A percentile compares a stretch with the other conserved stretches of the same genome.
phyloP scores from a whole-genome alignment of 495 filamentous ascomycete genomes.

The Trichoderma virens region DNA sequence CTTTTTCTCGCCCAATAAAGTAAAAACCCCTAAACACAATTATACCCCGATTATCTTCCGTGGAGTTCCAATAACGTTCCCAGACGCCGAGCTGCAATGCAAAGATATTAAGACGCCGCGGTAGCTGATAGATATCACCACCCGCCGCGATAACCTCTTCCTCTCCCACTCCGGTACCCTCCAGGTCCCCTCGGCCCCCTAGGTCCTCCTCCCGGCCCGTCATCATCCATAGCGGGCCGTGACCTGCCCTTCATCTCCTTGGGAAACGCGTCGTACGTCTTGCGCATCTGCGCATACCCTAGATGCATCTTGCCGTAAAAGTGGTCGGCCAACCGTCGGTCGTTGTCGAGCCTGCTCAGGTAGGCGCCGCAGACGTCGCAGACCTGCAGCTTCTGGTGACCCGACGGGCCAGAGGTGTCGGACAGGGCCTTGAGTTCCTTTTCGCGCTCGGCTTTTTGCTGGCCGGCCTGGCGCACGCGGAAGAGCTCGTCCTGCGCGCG shows the following conservation, averaged over 20 bases:
- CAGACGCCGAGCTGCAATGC: slow-evolving; percentile 7
- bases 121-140: slow-evolving; percentile 22
- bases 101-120: not conserved
- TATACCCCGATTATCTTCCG: not conserved
- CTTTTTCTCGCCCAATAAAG: not conserved
- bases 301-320: slow-evolving; percentile 99
- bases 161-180: slow-evolving; percentile 34
- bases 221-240: slow-evolving; percentile 37
- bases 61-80: not conserved
- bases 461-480: slow-evolving; percentile 70
- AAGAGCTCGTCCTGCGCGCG: slow-evolving; percentile 79
- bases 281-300: slow-evolving; percentile 96
- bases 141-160: slow-evolving; percentile 34
- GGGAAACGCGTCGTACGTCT: slow-evolving; percentile 74
- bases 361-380: slow-evolving; percentile 97
- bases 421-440: slow-evolving; percentile 84
- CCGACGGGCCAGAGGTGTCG: slow-evolving; percentile 83
- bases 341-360: slow-evolving; percentile 83
- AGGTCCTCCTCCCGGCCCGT: slow-evolving; percentile 38
- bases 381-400: slow-evolving; percentile 96
- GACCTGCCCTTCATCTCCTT: slow-evolving; percentile 62
- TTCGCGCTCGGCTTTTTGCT: slow-evolving; percentile 76
- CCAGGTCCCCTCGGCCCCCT: slow-evolving; percentile 33
- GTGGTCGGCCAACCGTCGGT: slow-evolving; percentile 87
- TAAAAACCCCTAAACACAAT: not conserved